Base-by-base conservation (phyloP, 768 basidiomycete species). In the Suillus spraguei region DNA sequence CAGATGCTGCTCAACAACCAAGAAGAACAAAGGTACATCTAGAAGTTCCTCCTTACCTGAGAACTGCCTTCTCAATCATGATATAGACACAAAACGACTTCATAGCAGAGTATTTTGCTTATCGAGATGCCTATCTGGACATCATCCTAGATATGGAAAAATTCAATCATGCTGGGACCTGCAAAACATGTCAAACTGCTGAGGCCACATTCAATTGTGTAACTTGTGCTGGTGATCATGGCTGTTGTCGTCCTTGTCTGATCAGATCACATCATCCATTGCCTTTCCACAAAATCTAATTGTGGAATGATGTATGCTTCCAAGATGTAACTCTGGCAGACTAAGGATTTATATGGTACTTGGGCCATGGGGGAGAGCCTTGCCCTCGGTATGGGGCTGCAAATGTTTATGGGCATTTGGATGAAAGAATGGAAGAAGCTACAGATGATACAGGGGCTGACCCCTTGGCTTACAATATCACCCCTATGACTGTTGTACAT, bases 231-330 rank as follows among this genome's bases (percentile, higher is more conserved):
- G 58, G 56, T 11, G n/a, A 28, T 17, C 62, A 63, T 49, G 33
- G 41, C 32, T 63, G 62, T 55, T 63, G 62, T 47, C 17, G 4
- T 5, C 36, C 42, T 9, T 63, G 62, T 14, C 3, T 49, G 13
- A 24, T 49, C 22, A 42, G 5, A 32, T 28, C 58, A 0, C 58
- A 59, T 41, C 28, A 38, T 8, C 24, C 24, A 28, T 44, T 59
- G 5, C 64, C 61, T 14, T 62, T 68, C 3, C 72, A 73, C 54
- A 49, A 66, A 5, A 47, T 73, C 3, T 42, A 70, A 46, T 16
- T 47, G 5, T 72, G 72, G 72, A 69, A 66, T 42, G 66, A 64
- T 0, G 38, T 32, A 1, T 68, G 42, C 47, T 73, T 66, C 24
- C 33, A 60, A 0, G 36, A 46, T 2, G 64, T 49, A 4, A 63